phyloP scores from a whole-genome alignment of 345 rosid species.

The Gynandropsis gynandra region DNA sequence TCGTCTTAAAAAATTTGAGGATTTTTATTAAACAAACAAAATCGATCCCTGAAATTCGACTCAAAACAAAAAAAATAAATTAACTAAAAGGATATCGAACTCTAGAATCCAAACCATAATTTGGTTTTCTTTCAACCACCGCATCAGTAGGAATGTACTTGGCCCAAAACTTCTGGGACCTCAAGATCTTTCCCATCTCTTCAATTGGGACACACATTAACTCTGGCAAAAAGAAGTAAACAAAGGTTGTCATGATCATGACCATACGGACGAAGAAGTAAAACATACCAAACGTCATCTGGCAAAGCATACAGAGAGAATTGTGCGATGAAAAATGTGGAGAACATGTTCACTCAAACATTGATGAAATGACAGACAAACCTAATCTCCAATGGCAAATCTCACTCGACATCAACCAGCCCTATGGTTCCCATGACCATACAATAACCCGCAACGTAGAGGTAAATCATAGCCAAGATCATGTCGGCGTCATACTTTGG shows the following conservation, averaged over 20 bases:
- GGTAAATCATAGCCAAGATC: constrained; percentile 25
- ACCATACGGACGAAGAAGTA: constrained; percentile 26
- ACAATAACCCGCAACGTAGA: constrained; percentile 30
- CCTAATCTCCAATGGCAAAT: constrained; percentile 28
- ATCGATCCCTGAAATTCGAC: too few species aligned
- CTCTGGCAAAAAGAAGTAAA: constrained; percentile 33
- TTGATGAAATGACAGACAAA: constrained; percentile 24
- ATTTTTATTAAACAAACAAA: too few species aligned
- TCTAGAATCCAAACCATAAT: too few species aligned
- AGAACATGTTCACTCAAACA: constrained; percentile 37
- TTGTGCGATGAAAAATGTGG: constrained; percentile 31
- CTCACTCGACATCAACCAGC: constrained; percentile 35
- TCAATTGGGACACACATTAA: constrained; percentile 34
- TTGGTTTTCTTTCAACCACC: background rate
- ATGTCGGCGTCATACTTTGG: background rate
- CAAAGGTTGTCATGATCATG: constrained; percentile 29
- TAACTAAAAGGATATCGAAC: too few species aligned
- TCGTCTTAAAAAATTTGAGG: too few species aligned
- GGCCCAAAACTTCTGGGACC: constrained; percentile 25
- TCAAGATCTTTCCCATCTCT: constrained; percentile 34
- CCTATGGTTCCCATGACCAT: constrained; percentile 35
- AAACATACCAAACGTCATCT: constrained; percentile 34
- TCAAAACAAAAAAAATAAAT: too few species aligned
- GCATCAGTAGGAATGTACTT: constrained; percentile 12
- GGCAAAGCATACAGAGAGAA: constrained; percentile 33